Evolutionary conservation across 768 basidiomycete genomes (phyloP), one percentile per base, ranked within the genome.

Genomic region (Mycena olivaceomarginata): DNA sequence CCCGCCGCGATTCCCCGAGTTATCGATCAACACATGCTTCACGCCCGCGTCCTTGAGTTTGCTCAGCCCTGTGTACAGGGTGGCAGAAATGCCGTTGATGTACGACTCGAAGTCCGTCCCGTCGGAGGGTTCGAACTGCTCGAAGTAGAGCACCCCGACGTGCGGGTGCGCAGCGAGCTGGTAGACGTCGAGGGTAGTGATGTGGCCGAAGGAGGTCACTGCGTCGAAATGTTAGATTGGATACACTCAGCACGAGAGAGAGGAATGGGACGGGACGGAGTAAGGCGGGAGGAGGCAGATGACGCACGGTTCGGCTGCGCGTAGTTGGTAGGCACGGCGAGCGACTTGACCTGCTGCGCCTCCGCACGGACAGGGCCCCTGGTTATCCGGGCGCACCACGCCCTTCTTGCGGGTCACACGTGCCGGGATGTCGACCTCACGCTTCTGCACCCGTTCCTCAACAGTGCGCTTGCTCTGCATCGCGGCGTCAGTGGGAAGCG

Each of bases 1-100:
- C 5, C 76, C 76, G n/a, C 76, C 76, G 22, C 76, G 70, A 22
- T 77, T 77, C 2, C 76, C 76, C 12, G 76, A 77, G n/a, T 67
- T 71, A 40, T 77, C 76, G 59, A 77, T 51, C 2, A 77, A 16
- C 18, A 77, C n/a, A 45, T 73, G 64, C 67, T 77, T 51, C 37
- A 77, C 76, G 31, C 76, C 76, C 2, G 69, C 70, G 2, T 22
- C 70, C 66, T 77, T 71, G 40, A 77, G 70, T 5, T 43, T 46
- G 0, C 31, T 73, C 22, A 77, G 65, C 1, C 76, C 76, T 1
- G 63, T 46, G 71, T 10, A 72, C 16, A 77, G 62, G 12, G 76
- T 77, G 12, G 40, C 53, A 11, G 71, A 67, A 22, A 77, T 67
- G 12, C 71, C 76, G 51, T 22, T 45, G 59, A 77, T 51, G 57